phyloP scores from a whole-genome alignment of 441 rosid species.

The Manihot esculenta region DNA sequence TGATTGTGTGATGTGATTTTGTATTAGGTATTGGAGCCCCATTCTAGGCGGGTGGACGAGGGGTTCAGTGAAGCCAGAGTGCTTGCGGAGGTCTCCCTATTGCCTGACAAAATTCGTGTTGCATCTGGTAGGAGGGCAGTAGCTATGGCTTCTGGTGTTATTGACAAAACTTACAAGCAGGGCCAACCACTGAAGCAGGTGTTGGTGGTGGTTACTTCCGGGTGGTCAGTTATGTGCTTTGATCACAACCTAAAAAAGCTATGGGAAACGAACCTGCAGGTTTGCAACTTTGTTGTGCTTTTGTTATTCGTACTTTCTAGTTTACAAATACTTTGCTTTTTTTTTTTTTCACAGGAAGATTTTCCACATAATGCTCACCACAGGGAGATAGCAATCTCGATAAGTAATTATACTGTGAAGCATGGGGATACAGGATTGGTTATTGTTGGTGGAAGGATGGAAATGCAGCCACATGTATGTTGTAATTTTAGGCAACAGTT shows the following conservation, averaged over 20 bases:
- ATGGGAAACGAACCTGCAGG: slow-evolving; percentile 96
- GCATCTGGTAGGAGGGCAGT: slow-evolving; percentile 88
- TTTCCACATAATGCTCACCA: slow-evolving; percentile 94
- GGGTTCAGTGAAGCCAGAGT: slow-evolving; percentile 89
- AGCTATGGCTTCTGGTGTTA: slow-evolving; percentile 93
- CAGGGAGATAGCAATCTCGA: slow-evolving; percentile 80
- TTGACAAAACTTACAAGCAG: slow-evolving; percentile 59
- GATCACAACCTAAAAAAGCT: slow-evolving; percentile 94
- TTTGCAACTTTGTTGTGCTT: slow-evolving; percentile 14
- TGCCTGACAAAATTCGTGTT: slow-evolving; percentile 89
- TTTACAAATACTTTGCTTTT: slow-evolving; percentile 5
- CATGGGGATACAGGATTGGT: slow-evolving; percentile 87
- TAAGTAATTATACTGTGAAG: slow-evolving; percentile 90
- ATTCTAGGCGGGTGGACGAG: slow-evolving; percentile 77
- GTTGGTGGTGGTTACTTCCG: slow-evolving; percentile 93
- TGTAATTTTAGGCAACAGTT: slow-evolving; percentile 3
- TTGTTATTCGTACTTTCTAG: neutral
- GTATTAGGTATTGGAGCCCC: slow-evolving; percentile 84
- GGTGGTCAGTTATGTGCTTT: slow-evolving; percentile 94
- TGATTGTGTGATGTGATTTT: neutral
- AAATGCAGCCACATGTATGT: slow-evolving; percentile 86
- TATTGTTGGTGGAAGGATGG: slow-evolving; percentile 97
- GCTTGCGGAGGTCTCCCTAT: slow-evolving; percentile 54
- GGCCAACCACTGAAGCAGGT: slow-evolving; percentile 91
- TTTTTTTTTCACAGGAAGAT: slow-evolving; percentile 55